Conservation (phyloP, 768 basidiomycete genomes). For the Boletales sp. region DNA sequence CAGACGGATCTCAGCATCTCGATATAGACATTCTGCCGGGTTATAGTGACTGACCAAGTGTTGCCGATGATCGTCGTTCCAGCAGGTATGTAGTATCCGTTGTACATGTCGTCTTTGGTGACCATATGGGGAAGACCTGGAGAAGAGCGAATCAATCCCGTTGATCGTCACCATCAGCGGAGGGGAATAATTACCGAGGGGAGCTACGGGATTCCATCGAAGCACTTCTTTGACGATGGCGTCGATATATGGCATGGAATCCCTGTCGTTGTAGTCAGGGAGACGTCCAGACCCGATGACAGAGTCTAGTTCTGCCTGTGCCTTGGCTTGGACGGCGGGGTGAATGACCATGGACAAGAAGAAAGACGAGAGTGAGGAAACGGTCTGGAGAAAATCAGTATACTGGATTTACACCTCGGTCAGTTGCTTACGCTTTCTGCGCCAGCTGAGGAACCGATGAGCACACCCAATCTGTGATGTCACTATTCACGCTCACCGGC, state of each 20-base stretch:
- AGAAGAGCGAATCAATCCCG: constrained; percentile 7
- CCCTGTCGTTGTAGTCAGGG: constrained; percentile 30
- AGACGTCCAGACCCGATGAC: constrained; percentile 27
- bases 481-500: constrained; percentile 30
- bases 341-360: constrained; percentile 30
- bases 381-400: constrained; percentile 18
- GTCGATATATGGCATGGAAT: constrained; percentile 23
- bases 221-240: constrained; percentile 31
- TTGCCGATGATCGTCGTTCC: constrained; percentile 55
- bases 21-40: background rate
- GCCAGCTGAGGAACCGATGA: constrained; percentile 30
- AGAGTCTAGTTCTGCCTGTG: constrained; percentile 26
- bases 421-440: constrained; percentile 33
- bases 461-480: background rate
- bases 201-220: constrained; percentile 32
- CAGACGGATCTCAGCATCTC: constrained; percentile 4
- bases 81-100: constrained; percentile 32
- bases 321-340: constrained; percentile 27
- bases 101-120: constrained; percentile 29
- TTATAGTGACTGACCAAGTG: constrained; percentile 42
- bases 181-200: constrained; percentile 26
- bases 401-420: background rate
- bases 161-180: constrained; percentile 8
- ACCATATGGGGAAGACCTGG: constrained; percentile 32
- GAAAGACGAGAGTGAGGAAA: constrained; percentile 28